Base-by-base conservation (phyloP, 2,329 filamentous ascomycete genomes). In the Botrytis fabae region DNA sequence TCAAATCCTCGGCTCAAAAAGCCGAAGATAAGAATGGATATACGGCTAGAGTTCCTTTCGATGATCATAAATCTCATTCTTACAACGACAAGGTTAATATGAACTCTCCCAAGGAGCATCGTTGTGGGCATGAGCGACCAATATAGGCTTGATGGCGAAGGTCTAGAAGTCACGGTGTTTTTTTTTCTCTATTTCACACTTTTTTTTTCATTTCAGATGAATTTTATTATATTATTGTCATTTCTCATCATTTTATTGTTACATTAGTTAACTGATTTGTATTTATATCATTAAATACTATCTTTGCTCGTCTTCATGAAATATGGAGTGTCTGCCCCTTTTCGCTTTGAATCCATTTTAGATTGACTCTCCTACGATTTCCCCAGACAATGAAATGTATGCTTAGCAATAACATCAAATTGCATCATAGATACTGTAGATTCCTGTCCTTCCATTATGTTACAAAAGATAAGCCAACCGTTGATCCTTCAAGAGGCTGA, bases 401-500 rank as follows among this genome's bases (percentile, higher is more conserved):
- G n/a, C 22, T 8, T 3, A 25, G 22, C 10, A 61, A 16, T 0
- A 4, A 12, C n/a, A 25, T 61, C 35, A n/a, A 18, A 6, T 9
- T 62, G 8, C 60, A 25, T 42, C 60, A 62, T 42, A n/a, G 2
- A n/a, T 2, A 18, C 7, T 6, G 14, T n/a, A 4, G 14, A 9
- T 3, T 57, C 7, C 40, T n/a, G 25, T 18, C 40, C 7, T 1
- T 62, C 25, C n/a, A 9, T 25, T 40, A 16, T 16, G 16, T 40
- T 5, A 8, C 35, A 62, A 40, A 4, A 62, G 14, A 42, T 5
- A 40, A 62, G 4, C 60, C 60, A 62, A 42, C 38, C 7, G 51
- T 28, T 57, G 16, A 62, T 62, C 60, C 60, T 62, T 62, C 25
- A 25, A 62, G 60, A 62, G 60, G 35, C 60, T 42, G 60, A 8